These are phyloP conservation scores for Aurifilum marmelostoma DNA, from an alignment of 2,329 filamentous ascomycete species.

Conservation along the genomic window DNA sequence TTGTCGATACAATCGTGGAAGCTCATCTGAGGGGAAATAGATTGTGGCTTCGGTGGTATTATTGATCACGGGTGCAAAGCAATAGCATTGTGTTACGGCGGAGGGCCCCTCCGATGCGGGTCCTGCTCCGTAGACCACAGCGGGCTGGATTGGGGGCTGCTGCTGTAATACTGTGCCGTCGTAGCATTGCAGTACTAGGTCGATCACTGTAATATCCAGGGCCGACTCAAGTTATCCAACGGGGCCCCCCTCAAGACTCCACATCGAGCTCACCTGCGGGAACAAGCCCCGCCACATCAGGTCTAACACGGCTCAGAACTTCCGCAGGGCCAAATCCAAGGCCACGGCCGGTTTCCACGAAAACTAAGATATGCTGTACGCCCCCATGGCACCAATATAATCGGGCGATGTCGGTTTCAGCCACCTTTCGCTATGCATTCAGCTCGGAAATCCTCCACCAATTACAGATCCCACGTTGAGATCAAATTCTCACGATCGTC, in stretches of 20 bases:
- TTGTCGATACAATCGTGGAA: background rate
- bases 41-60: background rate
- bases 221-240: background rate
- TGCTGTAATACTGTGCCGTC: background rate
- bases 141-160: background rate
- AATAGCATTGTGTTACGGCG: background rate
- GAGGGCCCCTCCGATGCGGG: slow-evolving; percentile 1
- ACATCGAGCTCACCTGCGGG: background rate
- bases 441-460: background rate
- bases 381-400: background rate
- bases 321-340: background rate
- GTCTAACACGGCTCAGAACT: background rate
- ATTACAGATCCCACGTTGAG: background rate
- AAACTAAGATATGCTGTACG: background rate
- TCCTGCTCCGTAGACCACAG: background rate
- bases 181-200: background rate
- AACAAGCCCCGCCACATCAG: background rate
- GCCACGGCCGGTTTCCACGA: background rate
- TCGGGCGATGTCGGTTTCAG: background rate
- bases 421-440: background rate
- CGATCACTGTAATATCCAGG: too few species aligned
- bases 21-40: background rate
- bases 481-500: background rate
- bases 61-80: background rate
- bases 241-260: background rate